A percentile compares a stretch with the other conserved stretches of the same genome.
phyloP scores from a whole-genome alignment of 805 yeast species.

The Schwanniomyces vanrijiae region DNA sequence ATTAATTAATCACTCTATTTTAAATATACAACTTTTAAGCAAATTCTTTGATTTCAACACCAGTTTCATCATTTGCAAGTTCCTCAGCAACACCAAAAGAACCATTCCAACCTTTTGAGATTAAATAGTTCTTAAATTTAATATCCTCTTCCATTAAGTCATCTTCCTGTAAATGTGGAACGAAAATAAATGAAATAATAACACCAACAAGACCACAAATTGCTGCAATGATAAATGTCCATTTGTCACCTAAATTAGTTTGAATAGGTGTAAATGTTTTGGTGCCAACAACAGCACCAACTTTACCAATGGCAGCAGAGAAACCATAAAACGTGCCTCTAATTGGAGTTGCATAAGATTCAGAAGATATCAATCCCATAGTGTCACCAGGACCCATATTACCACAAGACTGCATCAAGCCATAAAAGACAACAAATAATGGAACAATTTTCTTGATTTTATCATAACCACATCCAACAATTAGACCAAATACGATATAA shows the following conservation, averaged over 20 bases:
- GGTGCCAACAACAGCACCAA: constrained; percentile 84
- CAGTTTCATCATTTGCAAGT: constrained; percentile 16
- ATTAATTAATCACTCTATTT: not conserved
- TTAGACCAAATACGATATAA: constrained; percentile 68
- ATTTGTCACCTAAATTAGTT: constrained; percentile 58
- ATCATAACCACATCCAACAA: constrained; percentile 64
- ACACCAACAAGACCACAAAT: constrained; percentile 68
- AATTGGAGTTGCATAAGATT: constrained; percentile 72
- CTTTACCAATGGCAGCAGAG: constrained; percentile 78
- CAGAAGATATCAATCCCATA: constrained; percentile 66
- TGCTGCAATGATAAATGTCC: constrained; percentile 83
- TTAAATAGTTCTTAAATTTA: constrained; percentile 58
- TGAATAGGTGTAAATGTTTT: constrained; percentile 70
- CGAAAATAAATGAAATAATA: constrained; percentile 53
- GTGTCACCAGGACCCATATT: constrained; percentile 80
- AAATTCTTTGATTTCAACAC: constrained; percentile 3
- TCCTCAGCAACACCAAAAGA: constrained; percentile 35
- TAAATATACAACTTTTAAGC: not conserved
- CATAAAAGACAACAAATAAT: constrained; percentile 69
- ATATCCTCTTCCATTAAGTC: constrained; percentile 67
- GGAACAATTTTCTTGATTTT: constrained; percentile 57
- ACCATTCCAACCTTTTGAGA: constrained; percentile 60
- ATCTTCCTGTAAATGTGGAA: constrained; percentile 71
- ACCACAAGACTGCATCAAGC: constrained; percentile 67
- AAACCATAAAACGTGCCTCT: constrained; percentile 76